Evolutionary conservation across 345 rosid genomes (phyloP), one percentile per base, ranked within the genome.

Genomic region (Chamaenerion angustifolium): DNA sequence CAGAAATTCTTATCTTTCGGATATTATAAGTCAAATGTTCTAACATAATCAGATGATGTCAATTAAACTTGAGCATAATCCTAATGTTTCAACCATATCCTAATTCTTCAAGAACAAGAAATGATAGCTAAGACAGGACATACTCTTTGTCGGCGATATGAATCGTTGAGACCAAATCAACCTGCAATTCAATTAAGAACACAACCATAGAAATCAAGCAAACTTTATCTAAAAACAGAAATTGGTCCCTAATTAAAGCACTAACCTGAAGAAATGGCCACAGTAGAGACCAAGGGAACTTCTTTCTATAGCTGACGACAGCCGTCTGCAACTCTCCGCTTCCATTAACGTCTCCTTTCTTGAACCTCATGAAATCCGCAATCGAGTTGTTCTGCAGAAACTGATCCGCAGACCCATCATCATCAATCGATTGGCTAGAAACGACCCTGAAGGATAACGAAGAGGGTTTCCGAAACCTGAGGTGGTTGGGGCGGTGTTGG

Each of bases 61-160:
- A 5, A 52, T 40, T 3, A 15, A 50, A 35, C 9, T 12, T 13
- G 17, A 51, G 54, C 43, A 46, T 16, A 16, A 16, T 1, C 49
- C 49, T 7, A 46, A 15, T 15, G 18, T 31, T 31, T 12, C 48
- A n/a, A 45, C 9, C 4, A 4, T 16, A 46, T 9, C 17, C 13
- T 8, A 12, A 12, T 25, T 12, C 12, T 11, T 21, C 51, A 8
- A 48, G 27, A 19, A 19, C 35, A 48, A 48, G 51, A 48, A 11
- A 15, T 16, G 12, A 46, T 10, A n/a, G n/a, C 9, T 14, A 16
- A 16, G 49, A 12, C 23, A 8, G 42, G 37, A 51, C 84, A 51
- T 78, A 86, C 93, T 80, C 88, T 77, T 81, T 78, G 66, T 92
- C 96, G 1, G 88, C 98, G 49, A 87, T 82, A 64, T 92, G 98